Evolutionary conservation across 176 grass and related monocot species (phyloP).

Genomic region (Tuctoria greenei): DNA sequence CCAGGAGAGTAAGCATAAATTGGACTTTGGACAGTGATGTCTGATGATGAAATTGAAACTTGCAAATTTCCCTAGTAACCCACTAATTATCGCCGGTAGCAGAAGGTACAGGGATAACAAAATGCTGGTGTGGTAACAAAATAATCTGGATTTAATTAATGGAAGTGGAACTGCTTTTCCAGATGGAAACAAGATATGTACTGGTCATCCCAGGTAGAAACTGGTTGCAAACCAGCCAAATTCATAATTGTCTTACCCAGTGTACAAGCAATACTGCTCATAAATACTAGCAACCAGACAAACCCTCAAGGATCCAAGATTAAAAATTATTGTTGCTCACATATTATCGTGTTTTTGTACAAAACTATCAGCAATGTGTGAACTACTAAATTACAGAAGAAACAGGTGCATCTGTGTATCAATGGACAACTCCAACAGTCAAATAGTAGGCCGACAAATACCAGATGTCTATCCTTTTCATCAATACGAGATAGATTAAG

Average conservation of each 20-base stretch:
- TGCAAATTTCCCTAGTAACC: background rate
- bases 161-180: background rate
- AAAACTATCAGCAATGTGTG: background rate
- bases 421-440: background rate
- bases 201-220: background rate
- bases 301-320: background rate
- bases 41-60: background rate
- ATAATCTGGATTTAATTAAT: background rate
- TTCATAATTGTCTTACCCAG: background rate
- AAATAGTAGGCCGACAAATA: constrained; percentile 34
- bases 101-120: background rate
- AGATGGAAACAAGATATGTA: background rate
- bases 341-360: background rate
- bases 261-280: background rate
- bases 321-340: background rate
- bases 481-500: constrained; percentile 83
- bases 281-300: background rate
- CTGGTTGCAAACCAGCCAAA: background rate
- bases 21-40: too few relatives aligned
- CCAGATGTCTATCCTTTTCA: constrained; percentile 72
- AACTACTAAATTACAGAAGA: constrained; percentile 13
- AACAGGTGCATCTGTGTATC: too few relatives aligned
- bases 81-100: background rate
- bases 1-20: background rate
- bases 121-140: background rate